A percentile compares a stretch with the other conserved stretches of the same genome.
These are phyloP conservation scores for Meira miltonrushii DNA, from an alignment of 1,284 basidiomycete genomes.

Conservation along the genomic window DNA sequence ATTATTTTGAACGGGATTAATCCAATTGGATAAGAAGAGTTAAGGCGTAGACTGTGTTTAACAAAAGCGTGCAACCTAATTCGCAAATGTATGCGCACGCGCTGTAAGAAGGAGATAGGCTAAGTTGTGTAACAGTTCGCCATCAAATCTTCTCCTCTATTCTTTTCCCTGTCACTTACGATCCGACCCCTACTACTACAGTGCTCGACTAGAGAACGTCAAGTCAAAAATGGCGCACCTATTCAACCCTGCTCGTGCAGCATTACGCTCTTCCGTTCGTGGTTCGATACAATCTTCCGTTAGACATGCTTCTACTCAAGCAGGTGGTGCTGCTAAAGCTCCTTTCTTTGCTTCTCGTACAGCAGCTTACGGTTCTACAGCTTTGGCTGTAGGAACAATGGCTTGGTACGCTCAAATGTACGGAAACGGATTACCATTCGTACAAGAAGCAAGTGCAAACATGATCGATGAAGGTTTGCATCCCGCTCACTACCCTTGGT, in stretches of 20 bases:
- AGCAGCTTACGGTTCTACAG: conserved; percentile 70
- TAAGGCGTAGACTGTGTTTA: too few relatives aligned
- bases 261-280: background rate
- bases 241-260: conserved; percentile 6
- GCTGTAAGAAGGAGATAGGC: too few relatives aligned
- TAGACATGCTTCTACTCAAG: background rate
- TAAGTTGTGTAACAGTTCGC: too few relatives aligned
- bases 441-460: conserved; percentile 44
- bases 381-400: conserved; percentile 77
- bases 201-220: too few relatives aligned
- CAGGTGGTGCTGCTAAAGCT: conserved; percentile 2
- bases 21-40: too few relatives aligned
- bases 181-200: background rate
- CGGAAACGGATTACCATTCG: conserved; percentile 59
- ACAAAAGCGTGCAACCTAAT: too few relatives aligned
- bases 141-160: background rate
- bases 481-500: conserved; percentile 80
- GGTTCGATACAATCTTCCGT: background rate
- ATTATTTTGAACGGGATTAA: too few relatives aligned
- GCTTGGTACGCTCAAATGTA: conserved; percentile 95
- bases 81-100: too few relatives aligned
- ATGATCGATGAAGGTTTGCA: conserved; percentile 84
- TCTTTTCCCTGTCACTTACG: background rate
- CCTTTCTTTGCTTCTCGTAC: conserved; percentile 66
- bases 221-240: conserved; percentile 4